phyloP scores from a whole-genome alignment of 805 yeast species.

The Priceomyces medius region DNA sequence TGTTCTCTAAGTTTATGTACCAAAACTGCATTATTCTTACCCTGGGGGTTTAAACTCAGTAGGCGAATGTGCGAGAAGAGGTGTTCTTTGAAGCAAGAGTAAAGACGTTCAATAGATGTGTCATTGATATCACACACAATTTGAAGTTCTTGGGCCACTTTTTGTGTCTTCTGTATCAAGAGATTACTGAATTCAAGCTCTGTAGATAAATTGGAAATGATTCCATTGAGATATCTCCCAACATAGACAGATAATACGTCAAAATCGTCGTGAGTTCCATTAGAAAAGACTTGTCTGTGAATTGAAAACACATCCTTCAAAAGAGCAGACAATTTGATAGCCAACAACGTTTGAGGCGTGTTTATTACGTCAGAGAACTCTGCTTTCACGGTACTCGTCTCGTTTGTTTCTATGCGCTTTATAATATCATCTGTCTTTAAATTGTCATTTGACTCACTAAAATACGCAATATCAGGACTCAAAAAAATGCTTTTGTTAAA shows the following conservation, averaged over 20 bases:
- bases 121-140: conserved; percentile 1
- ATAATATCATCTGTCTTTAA: conserved; percentile 17
- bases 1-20: conserved; percentile 31
- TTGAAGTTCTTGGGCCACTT: conserved; percentile 11
- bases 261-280: not conserved
- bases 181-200: conserved; percentile 3
- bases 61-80: conserved; percentile 3
- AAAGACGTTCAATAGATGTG: conserved; percentile 9
- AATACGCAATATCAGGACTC: conserved; percentile 17
- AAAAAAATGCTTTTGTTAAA: conserved; percentile 16
- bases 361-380: conserved; percentile 3
- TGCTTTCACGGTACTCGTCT: not conserved
- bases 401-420: conserved; percentile 13
- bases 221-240: conserved; percentile 4
- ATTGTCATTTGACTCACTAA: conserved; percentile 9
- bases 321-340: conserved; percentile 15
- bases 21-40: conserved; percentile 1
- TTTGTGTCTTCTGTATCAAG: conserved; percentile 10
- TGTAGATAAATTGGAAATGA: conserved; percentile 3
- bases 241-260: conserved; percentile 3
- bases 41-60: not conserved
- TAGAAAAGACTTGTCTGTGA: conserved; percentile 1
- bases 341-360: conserved; percentile 15
- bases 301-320: conserved; percentile 14
- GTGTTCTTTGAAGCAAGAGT: conserved; percentile 9